Evolutionary conservation across 2,329 filamentous ascomycete genomes (phyloP).

Genomic region (Ascocoryne sarcoides): DNA sequence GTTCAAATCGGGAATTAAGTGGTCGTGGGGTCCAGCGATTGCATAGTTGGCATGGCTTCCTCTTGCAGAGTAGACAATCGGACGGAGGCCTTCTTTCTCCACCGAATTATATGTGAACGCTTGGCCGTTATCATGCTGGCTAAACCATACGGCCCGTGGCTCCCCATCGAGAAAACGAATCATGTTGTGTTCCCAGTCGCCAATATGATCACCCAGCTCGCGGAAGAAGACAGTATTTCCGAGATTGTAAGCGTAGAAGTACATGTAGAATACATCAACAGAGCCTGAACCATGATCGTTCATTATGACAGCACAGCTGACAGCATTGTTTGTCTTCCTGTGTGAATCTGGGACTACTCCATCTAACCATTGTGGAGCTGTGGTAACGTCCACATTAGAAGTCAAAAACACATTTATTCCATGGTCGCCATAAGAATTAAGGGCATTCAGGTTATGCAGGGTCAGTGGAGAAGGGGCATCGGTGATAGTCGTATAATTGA

Average conservation of each 20-base stretch:
- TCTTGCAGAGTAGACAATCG: slow-evolving; percentile 48
- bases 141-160: slow-evolving; percentile 52
- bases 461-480: slow-evolving; percentile 33
- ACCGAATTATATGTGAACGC: slow-evolving; percentile 50
- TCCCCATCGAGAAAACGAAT: slow-evolving; percentile 50
- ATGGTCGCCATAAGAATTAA: slow-evolving; percentile 34
- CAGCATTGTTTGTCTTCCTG: slow-evolving; percentile 42
- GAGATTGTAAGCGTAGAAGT: slow-evolving; percentile 29
- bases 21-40: slow-evolving; percentile 49
- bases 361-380: slow-evolving; percentile 37
- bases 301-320: slow-evolving; percentile 45
- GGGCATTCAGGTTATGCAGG: slow-evolving; percentile 37
- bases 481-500: slow-evolving; percentile 34
- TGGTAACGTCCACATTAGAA: slow-evolving; percentile 38
- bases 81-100: slow-evolving; percentile 44
- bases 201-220: slow-evolving; percentile 43
- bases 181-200: slow-evolving; percentile 62
- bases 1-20: slow-evolving; percentile 50
- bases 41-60: slow-evolving; percentile 60
- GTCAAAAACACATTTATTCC: slow-evolving; percentile 40
- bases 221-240: slow-evolving; percentile 25
- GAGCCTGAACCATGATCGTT: slow-evolving; percentile 46
- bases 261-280: slow-evolving; percentile 29
- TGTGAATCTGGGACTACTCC: slow-evolving; percentile 44
- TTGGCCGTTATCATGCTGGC: slow-evolving; percentile 53